Evolutionary conservation across 2,329 filamentous ascomycete species (phyloP), one percentile per base, ranked within the genome.

Genomic region (Verruconis gallopava): DNA sequence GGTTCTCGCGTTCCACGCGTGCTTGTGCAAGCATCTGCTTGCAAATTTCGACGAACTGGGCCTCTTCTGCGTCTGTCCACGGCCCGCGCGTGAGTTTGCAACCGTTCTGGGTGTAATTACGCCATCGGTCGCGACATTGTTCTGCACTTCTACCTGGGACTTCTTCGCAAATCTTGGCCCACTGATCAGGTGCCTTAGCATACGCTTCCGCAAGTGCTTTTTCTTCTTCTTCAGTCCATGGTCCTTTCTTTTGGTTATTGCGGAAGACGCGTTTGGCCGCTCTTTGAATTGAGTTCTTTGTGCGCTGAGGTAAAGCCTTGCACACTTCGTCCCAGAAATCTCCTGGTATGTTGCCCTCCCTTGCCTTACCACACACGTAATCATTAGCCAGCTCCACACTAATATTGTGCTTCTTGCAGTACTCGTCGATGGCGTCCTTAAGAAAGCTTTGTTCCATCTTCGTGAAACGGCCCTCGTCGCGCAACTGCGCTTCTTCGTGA

Each of bases 61-160:
- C 56, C 51, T 81, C 76, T 50, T 86, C 81, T 0, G 69, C 64
- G 14, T 69, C 58, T 2, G 63, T 66, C 81, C 82, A 86, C 1
- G 61, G 56, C 22, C 72, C 69, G 33, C 64, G 69, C 21, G 66
- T 66, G 43, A 65, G 62, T 0, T 65, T 67, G 4, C 70, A 64
- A 15, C 71, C 71, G 42, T 73, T 77, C 36, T 77, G 61, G 17
- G 81, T 60, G 50, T 80, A 77, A 50, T 84, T 81, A 30, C 77
- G 69, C 65, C 78, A 83, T 3, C 81, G 75, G 54, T 85, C 80
- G 39, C 79, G 72, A 40, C 78, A 68, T 53, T 85, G 79, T 46
- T 76, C 72, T 0, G 72, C 66, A 30, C 76, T 71, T 4, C 82
- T 75, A 47, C 77, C 77, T 48, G 83, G 69, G 17, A 73, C 49